Conservation (phyloP, 495 filamentous ascomycete genomes). For the Penicillium psychrofluorescens region DNA sequence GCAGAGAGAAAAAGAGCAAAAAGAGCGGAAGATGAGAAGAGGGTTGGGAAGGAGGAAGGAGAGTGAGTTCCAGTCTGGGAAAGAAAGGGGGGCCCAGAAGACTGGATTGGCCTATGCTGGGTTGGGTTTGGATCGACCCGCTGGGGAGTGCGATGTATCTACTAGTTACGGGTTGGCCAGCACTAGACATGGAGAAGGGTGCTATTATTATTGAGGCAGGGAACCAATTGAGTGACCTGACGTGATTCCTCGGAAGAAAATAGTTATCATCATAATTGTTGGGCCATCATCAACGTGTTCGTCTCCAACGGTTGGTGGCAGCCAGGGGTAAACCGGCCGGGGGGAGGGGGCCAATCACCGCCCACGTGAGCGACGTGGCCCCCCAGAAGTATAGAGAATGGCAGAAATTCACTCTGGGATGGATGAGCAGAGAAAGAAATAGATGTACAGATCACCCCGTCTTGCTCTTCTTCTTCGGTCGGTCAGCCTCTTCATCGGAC, state of each 20-base stretch:
- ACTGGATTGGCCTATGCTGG: conserved; percentile 13
- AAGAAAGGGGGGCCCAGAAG: conserved; percentile 19
- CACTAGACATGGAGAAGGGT: too few relatives aligned
- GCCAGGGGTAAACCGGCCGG: too few relatives aligned
- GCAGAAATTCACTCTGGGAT: too few relatives aligned
- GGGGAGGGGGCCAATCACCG: not conserved
- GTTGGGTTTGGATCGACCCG: conserved; percentile 18
- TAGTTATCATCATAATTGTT: too few relatives aligned
- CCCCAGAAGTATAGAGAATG: not conserved
- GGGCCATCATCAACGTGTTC: too few relatives aligned
- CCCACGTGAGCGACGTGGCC: conserved; percentile 14
- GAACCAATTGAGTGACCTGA: too few relatives aligned
- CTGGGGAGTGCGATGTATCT: not conserved
- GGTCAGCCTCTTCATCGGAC: conserved; percentile 35
- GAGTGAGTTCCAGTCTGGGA: conserved; percentile 21
- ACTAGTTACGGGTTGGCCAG: too few relatives aligned
- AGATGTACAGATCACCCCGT: conserved; percentile 26
- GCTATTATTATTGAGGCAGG: too few relatives aligned
- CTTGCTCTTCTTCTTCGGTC: conserved; percentile 69
- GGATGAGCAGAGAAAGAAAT: not conserved
- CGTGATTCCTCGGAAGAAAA: too few relatives aligned
- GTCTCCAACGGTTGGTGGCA: too few relatives aligned
- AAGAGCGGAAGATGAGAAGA: conserved; percentile 17
- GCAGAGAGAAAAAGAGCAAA: conserved; percentile 11
- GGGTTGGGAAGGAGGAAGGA: conserved; percentile 5